Base-by-base conservation (phyloP, 2,329 filamentous ascomycete species). In the Ophiobolus disseminans region DNA sequence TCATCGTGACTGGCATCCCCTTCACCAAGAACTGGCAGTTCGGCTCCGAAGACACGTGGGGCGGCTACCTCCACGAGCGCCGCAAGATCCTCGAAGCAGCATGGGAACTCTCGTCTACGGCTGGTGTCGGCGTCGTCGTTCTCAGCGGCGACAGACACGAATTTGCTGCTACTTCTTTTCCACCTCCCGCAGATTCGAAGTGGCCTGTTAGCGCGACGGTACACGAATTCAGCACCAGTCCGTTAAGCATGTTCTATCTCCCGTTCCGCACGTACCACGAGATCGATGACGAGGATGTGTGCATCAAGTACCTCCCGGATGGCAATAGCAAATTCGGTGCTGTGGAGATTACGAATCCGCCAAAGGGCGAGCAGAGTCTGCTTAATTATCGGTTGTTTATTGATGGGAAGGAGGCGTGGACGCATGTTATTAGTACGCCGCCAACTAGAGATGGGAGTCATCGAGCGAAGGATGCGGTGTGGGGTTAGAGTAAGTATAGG, bases 21-120 rank as follows among this genome's bases (percentile, higher is more conserved):
- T 96, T 99, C 70, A 97, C 94, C 5, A 96, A 96, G 76, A 99
- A 99, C 73, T 99, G 94, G 93, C 88, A 86, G 19, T 84, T 96
- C 57, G 93, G 94, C 57, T 86, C 85, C 2, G 81, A 87, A 53
- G 94, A 99, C 68, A 97, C 94, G 0, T 99, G 94, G 94, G 91
- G 90, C 37, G 93, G 93, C 0, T 97, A 96, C 72, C 80, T 97
- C 2, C 76, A 81, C 39, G 94, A 99, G 77, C 86, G 94, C 13
- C 83, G 82, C 44, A 80, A 79, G 45, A 83, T 97, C 20, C 85
- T 99, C 11, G 88, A 96, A 70, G 89, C 90, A 2, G 96, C 97
- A 84, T 97, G 94, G 91, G 87, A 89, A 53, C 86, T 89, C 0
- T 87, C 90, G n/a, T 77, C 83, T 10, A 73, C 75, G 1, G 83